Evolutionary conservation across 1,284 basidiomycete species (phyloP), one percentile per base, ranked within the genome.

Genomic region (Trametes pubescens): DNA sequence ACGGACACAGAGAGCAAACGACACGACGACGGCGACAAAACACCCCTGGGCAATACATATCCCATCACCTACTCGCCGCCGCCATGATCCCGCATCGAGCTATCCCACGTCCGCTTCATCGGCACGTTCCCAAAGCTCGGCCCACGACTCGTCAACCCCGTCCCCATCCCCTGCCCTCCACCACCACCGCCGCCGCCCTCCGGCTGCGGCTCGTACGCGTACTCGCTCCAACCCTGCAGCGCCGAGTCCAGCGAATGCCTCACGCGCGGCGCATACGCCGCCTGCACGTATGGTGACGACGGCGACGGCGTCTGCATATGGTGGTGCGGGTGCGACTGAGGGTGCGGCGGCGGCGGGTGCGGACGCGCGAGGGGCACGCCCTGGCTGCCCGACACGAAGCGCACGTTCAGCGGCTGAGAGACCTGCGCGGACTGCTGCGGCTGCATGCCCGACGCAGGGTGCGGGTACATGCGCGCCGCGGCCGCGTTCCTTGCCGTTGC

Each of bases 321-420:
- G n/a, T n/a, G n/a, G n/a, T n/a, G n/a, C n/a, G 44, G 55, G 14
- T 55, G 57, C 11, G 52, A 35, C 22, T 47, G 48, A 32, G 29
- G 29, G 8, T 32, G 29, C 4, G 22, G 58, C 49, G 7, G 62
- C 16, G 2, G 63, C n/a, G 32, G 37, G 48, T 3, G 29, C 29
- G 29, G 29, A 32, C 29, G 29, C 40, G 40, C 44, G 48, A 44
- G 26, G 3, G 65, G 57, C 1, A 65, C 43, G 35, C 64, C 61
- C 26, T 65, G 60, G 34, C 32, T 49, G 57, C 51, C 62, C 24
- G 69, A 64, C 59, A 76, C 71, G 54, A 76, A 74, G 10, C 76
- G 73, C 10, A 74, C 71, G 43, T 73, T 69, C 18, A 76, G 61
- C 18, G 75, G 71, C n/a, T 54, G 58, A 38, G 56, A 44, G 46